Conservation (phyloP, 179 eudicot genomes). For the Sideroxylon spinosum region DNA sequence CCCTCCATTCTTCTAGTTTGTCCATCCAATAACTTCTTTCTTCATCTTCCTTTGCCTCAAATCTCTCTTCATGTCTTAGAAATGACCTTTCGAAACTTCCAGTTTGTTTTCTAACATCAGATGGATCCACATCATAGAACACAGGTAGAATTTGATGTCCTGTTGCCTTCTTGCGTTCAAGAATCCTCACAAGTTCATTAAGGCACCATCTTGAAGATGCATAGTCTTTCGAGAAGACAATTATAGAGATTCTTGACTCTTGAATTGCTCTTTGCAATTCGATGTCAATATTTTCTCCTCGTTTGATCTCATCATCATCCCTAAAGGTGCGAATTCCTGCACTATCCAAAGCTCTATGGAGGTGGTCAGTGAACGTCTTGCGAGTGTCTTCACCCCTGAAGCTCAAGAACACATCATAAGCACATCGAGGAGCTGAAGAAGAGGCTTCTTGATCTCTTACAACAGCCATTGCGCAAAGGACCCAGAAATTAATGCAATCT, state of each 20-base stretch:
- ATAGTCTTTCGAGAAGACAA: slow-evolving; percentile 14
- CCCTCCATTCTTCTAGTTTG: slow-evolving; percentile 5
- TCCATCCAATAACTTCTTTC: neutral
- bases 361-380: neutral
- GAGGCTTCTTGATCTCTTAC: too few relatives aligned
- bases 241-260: slow-evolving; percentile 11
- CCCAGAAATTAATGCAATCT: too few relatives aligned
- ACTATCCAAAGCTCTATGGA: neutral
- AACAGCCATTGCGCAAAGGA: too few relatives aligned
- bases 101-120: neutral
- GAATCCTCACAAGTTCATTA: slow-evolving; percentile 16
- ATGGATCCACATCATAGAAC: slow-evolving; percentile 14
- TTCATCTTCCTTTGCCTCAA: neutral
- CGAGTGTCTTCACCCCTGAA: neutral
- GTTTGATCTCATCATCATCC: neutral
- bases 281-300: neutral
- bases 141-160: slow-evolving; percentile 2
- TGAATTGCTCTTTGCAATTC: slow-evolving; percentile 1
- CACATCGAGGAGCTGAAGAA: too few relatives aligned
- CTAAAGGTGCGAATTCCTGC: slow-evolving; percentile 3
- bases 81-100: neutral
- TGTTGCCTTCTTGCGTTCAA: neutral
- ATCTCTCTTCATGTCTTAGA: neutral
- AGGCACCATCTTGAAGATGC: slow-evolving; percentile 17
- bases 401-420: too few relatives aligned